Conservation (phyloP, 139 green algal species). For the Choricystis sp. region DNA sequence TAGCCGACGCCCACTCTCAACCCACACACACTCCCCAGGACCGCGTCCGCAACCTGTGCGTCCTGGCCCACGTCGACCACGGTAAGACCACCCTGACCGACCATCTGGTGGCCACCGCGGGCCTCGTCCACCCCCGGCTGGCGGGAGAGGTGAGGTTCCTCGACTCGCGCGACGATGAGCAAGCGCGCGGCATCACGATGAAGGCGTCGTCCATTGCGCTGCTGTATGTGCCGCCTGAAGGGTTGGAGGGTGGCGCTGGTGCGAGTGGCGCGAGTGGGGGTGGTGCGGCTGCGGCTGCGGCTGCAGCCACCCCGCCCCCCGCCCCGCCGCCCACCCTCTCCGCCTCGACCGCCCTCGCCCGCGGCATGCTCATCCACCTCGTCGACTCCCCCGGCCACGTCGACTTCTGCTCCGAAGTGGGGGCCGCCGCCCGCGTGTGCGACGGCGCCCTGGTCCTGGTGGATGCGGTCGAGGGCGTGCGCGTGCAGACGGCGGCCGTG, state of each 20-base stretch:
- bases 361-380: constrained; percentile 70
- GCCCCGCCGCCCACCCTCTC: background rate
- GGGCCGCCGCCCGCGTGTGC: constrained; percentile 77
- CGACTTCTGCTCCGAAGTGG: constrained; percentile 96
- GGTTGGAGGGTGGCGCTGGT: constrained; percentile 21
- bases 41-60: constrained; percentile 87
- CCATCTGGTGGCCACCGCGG: constrained; percentile 89
- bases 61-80: constrained; percentile 98
- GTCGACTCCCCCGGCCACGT: constrained; percentile 97
- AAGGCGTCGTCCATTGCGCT: constrained; percentile 89
- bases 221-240: constrained; percentile 56
- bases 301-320: background rate
- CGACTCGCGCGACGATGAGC: constrained; percentile 90
- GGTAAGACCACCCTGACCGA: constrained; percentile 97
- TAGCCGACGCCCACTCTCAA: background rate
- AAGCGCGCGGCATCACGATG: constrained; percentile 94
- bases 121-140: constrained; percentile 89
- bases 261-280: constrained; percentile 14
- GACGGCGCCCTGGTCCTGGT: constrained; percentile 93
- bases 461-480: constrained; percentile 93
- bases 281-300: too few species aligned
- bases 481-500: constrained; percentile 97
- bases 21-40: constrained; percentile 26
- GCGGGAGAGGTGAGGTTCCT: constrained; percentile 71
- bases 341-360: background rate